Evolutionary conservation across 192 early-diverging fungal species (phyloP).

Genomic region (Rhizophagus sp.): DNA sequence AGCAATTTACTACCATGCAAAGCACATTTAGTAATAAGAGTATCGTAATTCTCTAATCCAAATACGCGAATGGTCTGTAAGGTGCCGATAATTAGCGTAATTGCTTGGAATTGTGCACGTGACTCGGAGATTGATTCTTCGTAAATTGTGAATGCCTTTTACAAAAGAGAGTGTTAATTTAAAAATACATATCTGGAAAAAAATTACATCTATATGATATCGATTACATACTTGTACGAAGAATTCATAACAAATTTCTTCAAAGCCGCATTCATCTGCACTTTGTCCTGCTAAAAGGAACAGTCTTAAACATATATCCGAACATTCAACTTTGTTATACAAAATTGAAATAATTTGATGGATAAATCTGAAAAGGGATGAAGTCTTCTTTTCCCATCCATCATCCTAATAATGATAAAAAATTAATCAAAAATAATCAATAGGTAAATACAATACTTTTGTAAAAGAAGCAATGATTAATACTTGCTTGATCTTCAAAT

Average conservation of each 20-base stretch:
- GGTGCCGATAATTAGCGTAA: constrained; percentile 85
- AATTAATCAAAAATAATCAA: not conserved
- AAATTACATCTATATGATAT: not conserved
- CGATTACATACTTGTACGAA: constrained; percentile 71
- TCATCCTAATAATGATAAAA: constrained; percentile 40
- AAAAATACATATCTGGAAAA: not conserved
- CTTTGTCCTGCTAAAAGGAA: constrained; percentile 85
- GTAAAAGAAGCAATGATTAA: not conserved
- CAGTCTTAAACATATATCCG: constrained; percentile 70
- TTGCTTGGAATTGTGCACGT: constrained; percentile 85
- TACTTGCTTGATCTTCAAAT: constrained; percentile 43
- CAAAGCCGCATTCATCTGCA: constrained; percentile 84
- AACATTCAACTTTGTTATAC: constrained; percentile 60
- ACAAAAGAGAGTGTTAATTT: not conserved
- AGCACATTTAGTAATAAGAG: constrained; percentile 87
- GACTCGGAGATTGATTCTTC: constrained; percentile 96
- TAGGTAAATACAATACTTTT: not conserved
- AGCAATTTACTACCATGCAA: constrained; percentile 89
- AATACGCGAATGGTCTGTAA: constrained; percentile 83
- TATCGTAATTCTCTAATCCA: constrained; percentile 91
- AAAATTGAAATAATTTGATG: constrained; percentile 82
- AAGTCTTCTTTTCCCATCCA: constrained; percentile 70
- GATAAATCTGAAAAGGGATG: constrained; percentile 83
- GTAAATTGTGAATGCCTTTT: constrained; percentile 89
- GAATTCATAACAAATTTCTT: constrained; percentile 97